Percentiles rank a stretch among this genome's conserved stretches.
Conservation (phyloP, 495 filamentous ascomycete species). For the Neurospora discreta region DNA sequence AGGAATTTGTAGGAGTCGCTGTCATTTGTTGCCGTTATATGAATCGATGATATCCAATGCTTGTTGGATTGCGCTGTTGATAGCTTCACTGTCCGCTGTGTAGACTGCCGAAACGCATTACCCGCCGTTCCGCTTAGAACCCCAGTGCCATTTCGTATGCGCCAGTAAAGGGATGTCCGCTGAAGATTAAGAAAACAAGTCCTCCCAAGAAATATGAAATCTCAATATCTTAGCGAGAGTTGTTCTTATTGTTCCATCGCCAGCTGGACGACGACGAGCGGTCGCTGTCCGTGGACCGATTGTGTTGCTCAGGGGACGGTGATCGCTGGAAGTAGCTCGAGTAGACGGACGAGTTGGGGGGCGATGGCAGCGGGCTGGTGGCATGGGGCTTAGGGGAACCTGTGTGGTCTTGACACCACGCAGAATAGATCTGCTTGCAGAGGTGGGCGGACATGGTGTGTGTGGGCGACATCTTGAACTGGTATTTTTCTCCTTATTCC, state of each 20-base stretch:
- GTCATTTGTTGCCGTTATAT: not conserved
- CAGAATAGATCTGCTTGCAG: constrained; percentile 40
- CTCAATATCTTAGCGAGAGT: not conserved
- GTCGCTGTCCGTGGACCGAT: constrained; percentile 34
- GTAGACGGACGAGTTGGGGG: constrained; percentile 4
- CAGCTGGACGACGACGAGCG: constrained; percentile 16
- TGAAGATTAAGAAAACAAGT: not conserved
- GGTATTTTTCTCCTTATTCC: not conserved
- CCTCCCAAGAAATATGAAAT: not conserved
- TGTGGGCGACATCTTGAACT: constrained; percentile 34
- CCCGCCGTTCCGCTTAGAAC: not conserved
- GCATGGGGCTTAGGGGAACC: constrained; percentile 20
- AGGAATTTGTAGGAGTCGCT: not conserved
- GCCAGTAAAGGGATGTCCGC: not conserved
- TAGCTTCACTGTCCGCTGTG: not conserved
- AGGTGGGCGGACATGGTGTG: constrained; percentile 43
- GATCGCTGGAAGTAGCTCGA: constrained; percentile 26
- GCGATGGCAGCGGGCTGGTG: constrained; percentile 15
- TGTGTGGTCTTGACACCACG: constrained; percentile 25
- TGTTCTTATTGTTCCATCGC: not conserved
- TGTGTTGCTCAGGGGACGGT: constrained; percentile 23
- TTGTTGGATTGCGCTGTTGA: not conserved
- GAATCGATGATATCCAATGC: not conserved
- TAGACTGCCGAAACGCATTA: not conserved
- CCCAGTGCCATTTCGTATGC: not conserved